Conservation (phyloP, 805 yeast genomes). For the Yamadazyma sp. region DNA sequence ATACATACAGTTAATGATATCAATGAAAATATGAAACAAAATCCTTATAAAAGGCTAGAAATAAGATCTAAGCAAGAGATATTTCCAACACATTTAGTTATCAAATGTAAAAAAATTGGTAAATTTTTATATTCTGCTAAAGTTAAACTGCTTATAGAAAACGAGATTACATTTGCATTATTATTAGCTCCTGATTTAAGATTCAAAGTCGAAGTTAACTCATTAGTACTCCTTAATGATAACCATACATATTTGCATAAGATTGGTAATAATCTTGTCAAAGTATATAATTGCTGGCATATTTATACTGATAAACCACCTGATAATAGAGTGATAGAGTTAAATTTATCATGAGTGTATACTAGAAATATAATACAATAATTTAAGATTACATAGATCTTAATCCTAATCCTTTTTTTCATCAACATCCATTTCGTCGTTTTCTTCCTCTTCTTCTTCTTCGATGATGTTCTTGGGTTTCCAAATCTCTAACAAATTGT, state of each 20-base stretch:
- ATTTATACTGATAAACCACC: constrained; percentile 13
- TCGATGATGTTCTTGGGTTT: constrained; percentile 52
- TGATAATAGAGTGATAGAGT: constrained; percentile 5
- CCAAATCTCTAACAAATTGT: constrained; percentile 75
- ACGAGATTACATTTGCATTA: constrained; percentile 1
- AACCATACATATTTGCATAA: constrained; percentile 6
- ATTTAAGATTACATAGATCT: not conserved
- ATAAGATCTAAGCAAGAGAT: constrained; percentile 1
- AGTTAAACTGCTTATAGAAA: constrained; percentile 1
- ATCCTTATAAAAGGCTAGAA: constrained; percentile 11
- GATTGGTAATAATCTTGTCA: constrained; percentile 1
- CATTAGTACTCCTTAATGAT: constrained; percentile 8
- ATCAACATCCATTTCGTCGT: constrained; percentile 17
- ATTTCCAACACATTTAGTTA: constrained; percentile 10
- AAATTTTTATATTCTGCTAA: constrained; percentile 12
- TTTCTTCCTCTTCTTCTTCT: constrained; percentile 33
- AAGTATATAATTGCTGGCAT: constrained; percentile 12
- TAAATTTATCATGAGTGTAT: not conserved
- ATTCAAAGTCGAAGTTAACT: constrained; percentile 2
- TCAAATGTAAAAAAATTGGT: constrained; percentile 5
- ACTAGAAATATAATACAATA: constrained; percentile 1
- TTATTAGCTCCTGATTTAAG: constrained; percentile 10
- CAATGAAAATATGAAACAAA: not conserved
- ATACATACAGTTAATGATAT: not conserved
- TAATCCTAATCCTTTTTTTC: constrained; percentile 9